Base-by-base conservation (phyloP, 208 protist genomes). In the Acanthamoeba triangularis region DNA sequence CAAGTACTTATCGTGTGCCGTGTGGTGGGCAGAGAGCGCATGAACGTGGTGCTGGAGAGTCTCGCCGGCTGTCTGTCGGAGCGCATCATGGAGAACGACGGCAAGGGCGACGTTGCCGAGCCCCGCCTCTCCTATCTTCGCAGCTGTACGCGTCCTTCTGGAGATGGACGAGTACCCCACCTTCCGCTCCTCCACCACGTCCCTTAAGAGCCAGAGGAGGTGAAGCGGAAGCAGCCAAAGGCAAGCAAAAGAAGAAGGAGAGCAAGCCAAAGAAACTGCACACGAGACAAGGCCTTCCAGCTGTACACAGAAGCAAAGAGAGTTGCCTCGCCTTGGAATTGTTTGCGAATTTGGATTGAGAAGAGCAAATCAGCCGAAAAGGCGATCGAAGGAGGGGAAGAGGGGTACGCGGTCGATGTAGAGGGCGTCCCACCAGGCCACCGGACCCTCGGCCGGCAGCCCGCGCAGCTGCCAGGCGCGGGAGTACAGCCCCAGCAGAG, bases 391-490 rank as follows among this genome's bases (percentile, higher is more conserved):
- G 2, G 52, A 74, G 23, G 87, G 87, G 41, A 93, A 80, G 72
- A 80, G n/a, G 28, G 87, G 87, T 5, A 23, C 56, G 20, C 61
- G 30, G 28, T 93, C 87, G 59, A 93, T 69, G 28, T 93, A 93
- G 35, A 93, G 37, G 14, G 63, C 33, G 23, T 93, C 87, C 87
- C 87, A 93, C 87, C 87, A 93, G 37, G 41, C 56, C 35, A 78
- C 2, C 65, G 41, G 87, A 25, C 63, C 87, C 6, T 93, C 47
- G 37, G 18, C 5, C 6, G 63, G 63, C 65, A 76, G 25, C 11
- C 65, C 63, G 20, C 44, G 87, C 56, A 93, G 52, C 87, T 78
- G 87, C 87, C 87, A 93, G 37, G 87, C 65, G 13, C 87, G 87
- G 33, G 65, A 25, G 65, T 93, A 93, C 13, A 93, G 87, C 6